These are phyloP conservation scores for Biscogniauxia marginata DNA, from an alignment of 2,329 filamentous ascomycete genomes.

Conservation along the genomic window DNA sequence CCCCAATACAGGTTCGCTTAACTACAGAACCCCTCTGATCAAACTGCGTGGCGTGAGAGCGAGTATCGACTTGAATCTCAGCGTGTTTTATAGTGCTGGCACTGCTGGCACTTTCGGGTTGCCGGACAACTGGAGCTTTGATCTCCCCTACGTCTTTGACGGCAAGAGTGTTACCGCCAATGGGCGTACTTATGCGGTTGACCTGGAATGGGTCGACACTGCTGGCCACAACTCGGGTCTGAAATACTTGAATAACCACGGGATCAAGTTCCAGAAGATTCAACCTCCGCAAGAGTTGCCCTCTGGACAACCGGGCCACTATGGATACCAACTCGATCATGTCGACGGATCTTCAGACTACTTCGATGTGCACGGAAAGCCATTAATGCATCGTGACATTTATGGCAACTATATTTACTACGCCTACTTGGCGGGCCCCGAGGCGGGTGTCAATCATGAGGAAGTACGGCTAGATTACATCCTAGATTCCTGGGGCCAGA, in stretches of 20 bases:
- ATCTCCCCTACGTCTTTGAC: background rate
- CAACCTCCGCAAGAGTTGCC: background rate
- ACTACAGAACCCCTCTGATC: background rate
- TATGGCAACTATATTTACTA: slow-evolving; percentile 1
- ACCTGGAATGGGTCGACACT: background rate
- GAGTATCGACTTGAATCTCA: background rate
- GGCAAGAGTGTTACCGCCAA: slow-evolving; percentile 2
- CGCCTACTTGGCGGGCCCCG: background rate
- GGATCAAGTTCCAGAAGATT: background rate
- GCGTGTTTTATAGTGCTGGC: background rate
- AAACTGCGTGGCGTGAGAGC: slow-evolving; percentile 2
- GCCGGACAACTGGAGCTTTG: background rate
- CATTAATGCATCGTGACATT: background rate
- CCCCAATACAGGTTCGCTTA: slow-evolving; percentile 1
- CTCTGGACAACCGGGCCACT: background rate
- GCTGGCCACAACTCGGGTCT: background rate
- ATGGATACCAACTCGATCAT: background rate
- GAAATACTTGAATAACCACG: slow-evolving; percentile 2
- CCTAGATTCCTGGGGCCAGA: slow-evolving; percentile 1
- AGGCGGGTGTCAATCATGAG: background rate
- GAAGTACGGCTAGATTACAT: slow-evolving; percentile 1
- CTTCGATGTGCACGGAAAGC: slow-evolving; percentile 1
- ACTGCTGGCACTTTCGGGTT: background rate
- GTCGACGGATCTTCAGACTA: background rate
- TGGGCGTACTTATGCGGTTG: slow-evolving; percentile 1